A percentile compares a stretch with the other conserved stretches of the same genome.
Conservation (phyloP, 495 filamentous ascomycete genomes). For the Articulospora tetracladia region DNA sequence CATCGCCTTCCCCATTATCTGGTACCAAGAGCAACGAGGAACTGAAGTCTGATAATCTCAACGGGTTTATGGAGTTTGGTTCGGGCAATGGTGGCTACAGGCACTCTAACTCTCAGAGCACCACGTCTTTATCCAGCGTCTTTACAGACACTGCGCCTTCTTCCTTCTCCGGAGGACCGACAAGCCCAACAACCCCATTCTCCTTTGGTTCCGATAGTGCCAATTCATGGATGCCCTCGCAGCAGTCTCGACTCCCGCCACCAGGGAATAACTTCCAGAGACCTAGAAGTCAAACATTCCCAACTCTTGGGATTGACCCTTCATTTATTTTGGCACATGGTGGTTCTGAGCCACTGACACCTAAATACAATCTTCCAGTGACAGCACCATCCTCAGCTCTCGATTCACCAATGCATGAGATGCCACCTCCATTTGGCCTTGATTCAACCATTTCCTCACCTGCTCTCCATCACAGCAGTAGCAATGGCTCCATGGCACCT, state of each 20-base stretch:
- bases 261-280: conserved; percentile 59
- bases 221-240: conserved; percentile 65
- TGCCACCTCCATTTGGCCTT: conserved; percentile 44
- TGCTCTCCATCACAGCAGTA: conserved; percentile 48
- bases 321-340: conserved; percentile 64
- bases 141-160: conserved; percentile 61
- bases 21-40: conserved; percentile 63
- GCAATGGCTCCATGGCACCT: conserved; percentile 45
- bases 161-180: conserved; percentile 67
- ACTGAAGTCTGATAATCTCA: conserved; percentile 33
- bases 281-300: conserved; percentile 90
- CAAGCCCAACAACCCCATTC: conserved; percentile 84
- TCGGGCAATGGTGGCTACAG: conserved; percentile 38
- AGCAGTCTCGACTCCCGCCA: conserved; percentile 57
- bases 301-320: conserved; percentile 63
- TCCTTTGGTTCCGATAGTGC: conserved; percentile 69
- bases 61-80: conserved; percentile 41
- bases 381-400: conserved; percentile 58
- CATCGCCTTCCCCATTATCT: conserved; percentile 63
- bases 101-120: conserved; percentile 51
- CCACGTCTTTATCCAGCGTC: conserved; percentile 49
- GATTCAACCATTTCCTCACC: conserved; percentile 50
- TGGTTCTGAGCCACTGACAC: conserved; percentile 55
- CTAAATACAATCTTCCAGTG: conserved; percentile 57
- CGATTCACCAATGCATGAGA: conserved; percentile 66